A percentile compares a stretch with the other conserved stretches of the same genome.
Conservation (phyloP, 1,284 basidiomycete species). For the Hemileia vastatrix region DNA sequence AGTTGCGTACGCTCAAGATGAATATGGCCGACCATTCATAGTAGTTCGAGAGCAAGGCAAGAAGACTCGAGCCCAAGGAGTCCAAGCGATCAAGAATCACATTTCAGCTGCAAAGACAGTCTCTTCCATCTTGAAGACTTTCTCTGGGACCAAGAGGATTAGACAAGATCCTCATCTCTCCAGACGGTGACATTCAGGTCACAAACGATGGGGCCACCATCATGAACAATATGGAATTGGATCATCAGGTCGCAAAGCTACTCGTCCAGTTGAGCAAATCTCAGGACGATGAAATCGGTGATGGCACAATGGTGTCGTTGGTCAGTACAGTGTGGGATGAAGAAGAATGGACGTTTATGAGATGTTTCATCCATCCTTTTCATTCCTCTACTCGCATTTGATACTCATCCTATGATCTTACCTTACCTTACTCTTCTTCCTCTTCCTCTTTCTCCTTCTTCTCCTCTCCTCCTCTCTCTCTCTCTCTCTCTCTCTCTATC, state of each 20-base stretch:
- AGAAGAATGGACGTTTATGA: too few relatives aligned
- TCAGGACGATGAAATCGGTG: constrained; percentile 43
- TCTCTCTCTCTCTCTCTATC: too few relatives aligned
- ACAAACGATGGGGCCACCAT: constrained; percentile 44
- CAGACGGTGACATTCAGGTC: constrained; percentile 43
- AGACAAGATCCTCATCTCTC: constrained; percentile 43
- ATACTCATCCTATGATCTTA: too few relatives aligned
- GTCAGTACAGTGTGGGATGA: too few relatives aligned
- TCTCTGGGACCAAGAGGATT: constrained; percentile 42
- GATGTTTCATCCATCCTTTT: too few relatives aligned
- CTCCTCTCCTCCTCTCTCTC: too few relatives aligned
- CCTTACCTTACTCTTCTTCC: too few relatives aligned
- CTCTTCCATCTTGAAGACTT: constrained; percentile 39
- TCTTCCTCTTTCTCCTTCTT: neutral
- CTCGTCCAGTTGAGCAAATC: constrained; percentile 40
- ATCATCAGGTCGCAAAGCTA: constrained; percentile 41
- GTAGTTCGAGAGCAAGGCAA: constrained; percentile 43
- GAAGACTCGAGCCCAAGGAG: constrained; percentile 42
- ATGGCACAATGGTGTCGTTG: constrained; percentile 42
- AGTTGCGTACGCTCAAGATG: too few relatives aligned
- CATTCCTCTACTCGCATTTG: too few relatives aligned
- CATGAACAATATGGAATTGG: constrained; percentile 44
- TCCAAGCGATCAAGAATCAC: constrained; percentile 43
- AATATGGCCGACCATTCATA: too few relatives aligned
- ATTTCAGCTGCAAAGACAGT: constrained; percentile 42